Evolutionary conservation across 1,284 basidiomycete species (phyloP).

Genomic region (Cerrena zonata): DNA sequence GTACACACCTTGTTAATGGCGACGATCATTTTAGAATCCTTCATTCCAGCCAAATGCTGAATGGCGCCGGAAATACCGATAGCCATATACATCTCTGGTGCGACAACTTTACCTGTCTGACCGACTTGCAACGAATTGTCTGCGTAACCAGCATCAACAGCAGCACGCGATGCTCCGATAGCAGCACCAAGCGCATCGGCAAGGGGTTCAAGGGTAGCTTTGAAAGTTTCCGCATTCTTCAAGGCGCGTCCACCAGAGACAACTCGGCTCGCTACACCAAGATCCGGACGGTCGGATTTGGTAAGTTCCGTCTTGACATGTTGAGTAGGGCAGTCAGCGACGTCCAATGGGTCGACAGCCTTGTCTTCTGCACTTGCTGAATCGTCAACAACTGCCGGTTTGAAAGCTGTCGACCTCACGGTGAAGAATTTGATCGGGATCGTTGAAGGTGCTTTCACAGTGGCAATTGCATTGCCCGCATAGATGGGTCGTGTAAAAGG

Average conservation of each 20-base stretch:
- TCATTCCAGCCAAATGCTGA: conserved; percentile 99
- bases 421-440: conserved; percentile 91
- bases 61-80: conserved; percentile 97
- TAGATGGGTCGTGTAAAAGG: conserved; percentile 94
- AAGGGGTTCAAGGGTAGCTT: conserved; percentile 82
- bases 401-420: conserved; percentile 90
- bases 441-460: conserved; percentile 72
- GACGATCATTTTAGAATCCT: conserved; percentile 97
- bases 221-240: conserved; percentile 92
- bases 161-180: conserved; percentile 94
- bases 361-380: conserved; percentile 54
- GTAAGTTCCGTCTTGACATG: conserved; percentile 84
- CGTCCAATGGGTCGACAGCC: conserved; percentile 63
- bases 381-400: conserved; percentile 56
- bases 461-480: conserved; percentile 95
- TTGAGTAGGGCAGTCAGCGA: conserved; percentile 58
- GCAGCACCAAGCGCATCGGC: conserved; percentile 92
- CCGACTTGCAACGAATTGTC: conserved; percentile 98
- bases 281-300: conserved; percentile 89
- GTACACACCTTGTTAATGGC: conserved; percentile 87
- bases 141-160: conserved; percentile 96
- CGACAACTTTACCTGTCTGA: conserved; percentile 96
- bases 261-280: conserved; percentile 81
- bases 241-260: conserved; percentile 95
- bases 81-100: conserved; percentile 92